These are phyloP conservation scores for Suillus fuscotomentosus DNA, from an alignment of 768 basidiomycete genomes.

Conservation along the genomic window DNA sequence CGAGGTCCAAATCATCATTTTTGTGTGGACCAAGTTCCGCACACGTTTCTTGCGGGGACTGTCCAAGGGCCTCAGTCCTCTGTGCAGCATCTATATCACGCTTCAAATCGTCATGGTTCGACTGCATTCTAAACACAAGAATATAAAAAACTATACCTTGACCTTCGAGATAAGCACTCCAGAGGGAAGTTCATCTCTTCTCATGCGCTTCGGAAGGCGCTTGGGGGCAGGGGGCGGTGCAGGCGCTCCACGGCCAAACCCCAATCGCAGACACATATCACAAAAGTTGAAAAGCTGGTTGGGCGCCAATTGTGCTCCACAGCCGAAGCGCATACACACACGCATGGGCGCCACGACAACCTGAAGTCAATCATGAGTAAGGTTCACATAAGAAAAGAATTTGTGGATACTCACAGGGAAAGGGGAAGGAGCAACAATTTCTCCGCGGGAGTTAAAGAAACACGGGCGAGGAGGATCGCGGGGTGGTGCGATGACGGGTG, in stretches of 20 bases:
- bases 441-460: conserved; percentile 4
- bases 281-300: conserved; percentile 11
- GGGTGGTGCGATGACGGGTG: neutral
- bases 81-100: neutral
- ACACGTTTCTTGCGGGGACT: neutral
- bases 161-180: neutral
- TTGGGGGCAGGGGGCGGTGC: neutral
- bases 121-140: neutral
- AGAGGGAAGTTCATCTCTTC: neutral
- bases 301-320: conserved; percentile 10
- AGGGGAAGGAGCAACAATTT: neutral
- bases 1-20: conserved; percentile 11
- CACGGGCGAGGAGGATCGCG: neutral
- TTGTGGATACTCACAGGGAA: neutral
- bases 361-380: neutral
- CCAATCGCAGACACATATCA: conserved; percentile 12
- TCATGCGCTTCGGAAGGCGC: conserved; percentile 1
- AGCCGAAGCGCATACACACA: conserved; percentile 21
- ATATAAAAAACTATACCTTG: neutral
- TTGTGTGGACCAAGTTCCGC: neutral
- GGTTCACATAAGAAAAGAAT: neutral
- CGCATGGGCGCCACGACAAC: neutral
- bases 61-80: neutral
- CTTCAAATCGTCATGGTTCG: neutral
- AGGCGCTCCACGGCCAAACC: conserved; percentile 4